Evolutionary conservation across 495 filamentous ascomycete genomes (phyloP).

Genomic region (Talaromyces ruber): DNA sequence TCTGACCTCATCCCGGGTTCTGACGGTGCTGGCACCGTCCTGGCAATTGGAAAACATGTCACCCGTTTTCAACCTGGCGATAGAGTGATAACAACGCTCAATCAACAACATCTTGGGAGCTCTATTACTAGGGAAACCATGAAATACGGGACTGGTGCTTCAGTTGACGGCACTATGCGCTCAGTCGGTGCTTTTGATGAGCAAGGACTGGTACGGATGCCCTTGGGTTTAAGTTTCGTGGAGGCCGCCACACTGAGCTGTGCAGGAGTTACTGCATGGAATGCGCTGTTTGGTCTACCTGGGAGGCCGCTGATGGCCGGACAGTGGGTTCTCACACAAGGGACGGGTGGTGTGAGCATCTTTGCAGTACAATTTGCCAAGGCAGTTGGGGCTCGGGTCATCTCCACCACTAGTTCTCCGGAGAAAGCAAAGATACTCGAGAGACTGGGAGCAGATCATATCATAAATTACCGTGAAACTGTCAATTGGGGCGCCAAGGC

Average conservation of each 20-base stretch:
- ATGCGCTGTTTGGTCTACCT: slow-evolving; percentile 26
- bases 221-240: slow-evolving; percentile 37
- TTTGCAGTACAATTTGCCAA: slow-evolving; percentile 41
- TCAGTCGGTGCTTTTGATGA: slow-evolving; percentile 51
- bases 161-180: slow-evolving; percentile 50
- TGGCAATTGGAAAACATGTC: slow-evolving; percentile 39
- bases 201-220: slow-evolving; percentile 46
- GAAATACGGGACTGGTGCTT: slow-evolving; percentile 48
- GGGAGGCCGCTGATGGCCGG: slow-evolving; percentile 40
- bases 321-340: slow-evolving; percentile 52
- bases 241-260: slow-evolving; percentile 52
- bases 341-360: slow-evolving; percentile 57
- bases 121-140: slow-evolving; percentile 21
- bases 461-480: slow-evolving; percentile 53
- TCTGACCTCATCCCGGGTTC: slow-evolving; percentile 30
- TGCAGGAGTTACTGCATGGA: slow-evolving; percentile 25
- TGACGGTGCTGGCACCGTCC: slow-evolving; percentile 48
- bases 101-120: slow-evolving; percentile 50
- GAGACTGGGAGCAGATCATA: slow-evolving; percentile 28
- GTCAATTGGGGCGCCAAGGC: slow-evolving; percentile 53
- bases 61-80: slow-evolving; percentile 43
- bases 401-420: slow-evolving; percentile 28
- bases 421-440: slow-evolving; percentile 24
- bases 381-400: slow-evolving; percentile 23
- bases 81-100: slow-evolving; percentile 54